Conservation (phyloP, 208 protist species). For the Naegleria gruberi region DNA sequence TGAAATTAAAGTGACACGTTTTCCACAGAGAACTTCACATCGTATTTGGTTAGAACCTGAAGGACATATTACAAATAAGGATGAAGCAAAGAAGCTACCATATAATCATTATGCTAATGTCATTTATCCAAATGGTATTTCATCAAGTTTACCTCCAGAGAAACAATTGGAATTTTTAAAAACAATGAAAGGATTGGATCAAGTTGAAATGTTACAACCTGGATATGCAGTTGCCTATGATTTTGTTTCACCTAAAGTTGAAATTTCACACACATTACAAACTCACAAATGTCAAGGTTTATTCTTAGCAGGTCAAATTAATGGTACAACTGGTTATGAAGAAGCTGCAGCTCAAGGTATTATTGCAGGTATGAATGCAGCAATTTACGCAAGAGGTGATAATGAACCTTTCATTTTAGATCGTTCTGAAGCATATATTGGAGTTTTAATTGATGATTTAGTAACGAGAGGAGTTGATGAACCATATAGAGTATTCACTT, state of each 20-base stretch:
- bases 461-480: slow-evolving; percentile 47
- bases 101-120: slow-evolving; percentile 36
- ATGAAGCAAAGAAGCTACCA: neutral
- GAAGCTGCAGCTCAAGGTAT: slow-evolving; percentile 60
- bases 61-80: slow-evolving; percentile 36
- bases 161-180: slow-evolving; percentile 45
- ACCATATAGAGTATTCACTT: slow-evolving; percentile 63
- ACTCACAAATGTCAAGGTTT: slow-evolving; percentile 48
- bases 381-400: neutral
- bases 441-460: slow-evolving; percentile 62
- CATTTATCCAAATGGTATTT: slow-evolving; percentile 65
- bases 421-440: slow-evolving; percentile 47
- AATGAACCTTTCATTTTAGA: slow-evolving; percentile 41
- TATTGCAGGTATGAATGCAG: slow-evolving; percentile 60
- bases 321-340: slow-evolving; percentile 67
- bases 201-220: slow-evolving; percentile 43
- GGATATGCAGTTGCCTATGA: slow-evolving; percentile 76
- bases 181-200: slow-evolving; percentile 52
- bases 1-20: slow-evolving; percentile 54
- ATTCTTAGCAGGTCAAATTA: slow-evolving; percentile 68
- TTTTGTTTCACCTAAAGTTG: slow-evolving; percentile 55
- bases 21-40: slow-evolving; percentile 38
- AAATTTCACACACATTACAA: slow-evolving; percentile 46
- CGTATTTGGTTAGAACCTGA: slow-evolving; percentile 63
- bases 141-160: slow-evolving; percentile 52